Conservation (phyloP, 345 rosid genomes). For the Turritis glabra region DNA sequence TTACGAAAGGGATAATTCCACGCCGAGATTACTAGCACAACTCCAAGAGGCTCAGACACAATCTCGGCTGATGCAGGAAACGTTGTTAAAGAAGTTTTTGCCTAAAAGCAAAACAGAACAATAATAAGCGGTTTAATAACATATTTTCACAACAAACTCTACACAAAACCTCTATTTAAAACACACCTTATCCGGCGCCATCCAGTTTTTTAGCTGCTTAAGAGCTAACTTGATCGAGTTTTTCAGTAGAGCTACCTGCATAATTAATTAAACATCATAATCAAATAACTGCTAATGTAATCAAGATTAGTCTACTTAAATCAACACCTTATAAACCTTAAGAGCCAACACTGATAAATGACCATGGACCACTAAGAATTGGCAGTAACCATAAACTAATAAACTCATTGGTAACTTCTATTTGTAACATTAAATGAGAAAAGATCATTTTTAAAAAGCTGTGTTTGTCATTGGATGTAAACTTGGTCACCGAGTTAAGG, state of each 20-base stretch:
- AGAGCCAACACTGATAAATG: background rate
- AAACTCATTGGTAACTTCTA: background rate
- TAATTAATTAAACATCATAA: background rate
- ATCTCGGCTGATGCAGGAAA: constrained; percentile 95
- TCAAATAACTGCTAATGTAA: background rate
- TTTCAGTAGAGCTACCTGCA: constrained; percentile 67
- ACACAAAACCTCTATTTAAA: background rate
- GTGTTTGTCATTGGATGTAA: background rate
- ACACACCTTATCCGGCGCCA: constrained; percentile 71
- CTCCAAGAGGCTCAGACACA: constrained; percentile 88
- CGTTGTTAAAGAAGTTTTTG: constrained; percentile 69
- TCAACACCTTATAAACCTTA: background rate
- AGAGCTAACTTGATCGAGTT: constrained; percentile 61
- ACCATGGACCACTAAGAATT: background rate
- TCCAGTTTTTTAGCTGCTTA: constrained; percentile 77
- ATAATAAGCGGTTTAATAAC: background rate
- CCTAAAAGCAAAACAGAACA: constrained; percentile 46
- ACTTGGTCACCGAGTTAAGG: background rate
- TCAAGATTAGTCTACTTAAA: background rate
- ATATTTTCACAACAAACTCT: background rate
- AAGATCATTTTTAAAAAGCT: background rate
- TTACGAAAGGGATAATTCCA: constrained; percentile 95
- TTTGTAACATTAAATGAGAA: constrained; percentile 10
- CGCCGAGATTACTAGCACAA: constrained; percentile 85
- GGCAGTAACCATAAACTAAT: background rate